Evolutionary conservation across 805 yeast species (phyloP).

Genomic region (Ascoidea tarda): DNA sequence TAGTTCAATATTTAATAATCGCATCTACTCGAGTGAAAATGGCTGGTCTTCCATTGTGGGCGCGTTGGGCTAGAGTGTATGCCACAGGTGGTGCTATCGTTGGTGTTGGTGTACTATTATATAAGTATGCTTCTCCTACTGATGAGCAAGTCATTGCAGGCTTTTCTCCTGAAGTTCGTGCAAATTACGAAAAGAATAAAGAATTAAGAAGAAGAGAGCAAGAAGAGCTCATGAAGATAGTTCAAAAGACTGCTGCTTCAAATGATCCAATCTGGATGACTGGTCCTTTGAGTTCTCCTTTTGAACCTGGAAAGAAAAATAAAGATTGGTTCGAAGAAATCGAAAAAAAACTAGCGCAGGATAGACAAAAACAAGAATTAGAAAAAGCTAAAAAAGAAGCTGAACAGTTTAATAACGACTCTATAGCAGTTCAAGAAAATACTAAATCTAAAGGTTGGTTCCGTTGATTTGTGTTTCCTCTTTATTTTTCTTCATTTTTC

Average conservation of each 20-base stretch:
- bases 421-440: conserved; percentile 18
- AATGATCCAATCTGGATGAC: conserved; percentile 78
- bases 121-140: conserved; percentile 68
- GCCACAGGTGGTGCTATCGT: conserved; percentile 53
- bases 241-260: conserved; percentile 44
- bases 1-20: too few relatives aligned
- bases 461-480: not conserved
- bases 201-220: conserved; percentile 56
- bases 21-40: not conserved
- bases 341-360: conserved; percentile 32
- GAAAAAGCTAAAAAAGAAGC: conserved; percentile 25
- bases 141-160: conserved; percentile 64
- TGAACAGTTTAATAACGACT: conserved; percentile 17
- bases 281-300: conserved; percentile 55
- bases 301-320: conserved; percentile 28
- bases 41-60: conserved; percentile 28
- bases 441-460: conserved; percentile 20
- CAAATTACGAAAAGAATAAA: conserved; percentile 54
- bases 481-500: not conserved
- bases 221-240: conserved; percentile 53
- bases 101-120: conserved; percentile 58
- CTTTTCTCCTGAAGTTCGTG: conserved; percentile 73
- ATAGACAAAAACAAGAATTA: conserved; percentile 26
- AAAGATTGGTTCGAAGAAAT: conserved; percentile 29
- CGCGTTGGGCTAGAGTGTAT: conserved; percentile 43